phyloP scores from a whole-genome alignment of 2,329 filamentous ascomycete species.

The Neophaeococcomyces mojaviensis region DNA sequence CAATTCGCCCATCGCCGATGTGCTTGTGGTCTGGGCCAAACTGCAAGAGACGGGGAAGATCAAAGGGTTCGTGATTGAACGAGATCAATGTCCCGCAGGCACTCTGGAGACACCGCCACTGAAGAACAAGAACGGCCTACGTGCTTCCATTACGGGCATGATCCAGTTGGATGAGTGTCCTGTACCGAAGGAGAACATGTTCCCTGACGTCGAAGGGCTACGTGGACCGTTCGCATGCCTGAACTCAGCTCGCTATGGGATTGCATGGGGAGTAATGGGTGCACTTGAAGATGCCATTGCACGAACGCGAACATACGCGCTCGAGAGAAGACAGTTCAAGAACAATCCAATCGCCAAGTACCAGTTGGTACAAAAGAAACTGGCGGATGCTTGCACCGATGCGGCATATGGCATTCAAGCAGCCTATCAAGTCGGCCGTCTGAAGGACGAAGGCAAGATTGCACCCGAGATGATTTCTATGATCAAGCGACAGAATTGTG shows the following conservation, averaged over 20 bases:
- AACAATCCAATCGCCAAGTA: conserved; percentile 91
- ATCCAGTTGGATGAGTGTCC: conserved; percentile 90
- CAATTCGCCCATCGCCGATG: conserved; percentile 81
- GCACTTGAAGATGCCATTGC: conserved; percentile 86
- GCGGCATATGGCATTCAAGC: conserved; percentile 86
- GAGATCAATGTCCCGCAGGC: conserved; percentile 73
- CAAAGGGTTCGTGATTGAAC: conserved; percentile 81
- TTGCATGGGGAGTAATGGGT: conserved; percentile 87
- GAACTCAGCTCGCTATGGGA: conserved; percentile 88
- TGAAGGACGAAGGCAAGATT: conserved; percentile 84
- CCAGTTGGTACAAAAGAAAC: conserved; percentile 95
- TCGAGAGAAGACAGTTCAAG: conserved; percentile 94
- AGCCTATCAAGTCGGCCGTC: conserved; percentile 77
- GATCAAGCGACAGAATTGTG: conserved; percentile 97
- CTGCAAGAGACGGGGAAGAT: conserved; percentile 88
- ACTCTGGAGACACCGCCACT: conserved; percentile 86
- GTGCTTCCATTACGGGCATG: conserved; percentile 94
- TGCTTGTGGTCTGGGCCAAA: conserved; percentile 88
- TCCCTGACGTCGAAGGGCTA: conserved; percentile 80
- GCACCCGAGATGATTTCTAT: conserved; percentile 94
- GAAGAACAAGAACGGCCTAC: conserved; percentile 89
- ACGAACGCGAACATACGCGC: conserved; percentile 73
- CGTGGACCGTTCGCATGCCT: conserved; percentile 86
- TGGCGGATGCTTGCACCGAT: conserved; percentile 86
- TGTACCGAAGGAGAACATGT: conserved; percentile 86